Base-by-base conservation (phyloP, 805 yeast species). In the Candida arabinofermentans region DNA sequence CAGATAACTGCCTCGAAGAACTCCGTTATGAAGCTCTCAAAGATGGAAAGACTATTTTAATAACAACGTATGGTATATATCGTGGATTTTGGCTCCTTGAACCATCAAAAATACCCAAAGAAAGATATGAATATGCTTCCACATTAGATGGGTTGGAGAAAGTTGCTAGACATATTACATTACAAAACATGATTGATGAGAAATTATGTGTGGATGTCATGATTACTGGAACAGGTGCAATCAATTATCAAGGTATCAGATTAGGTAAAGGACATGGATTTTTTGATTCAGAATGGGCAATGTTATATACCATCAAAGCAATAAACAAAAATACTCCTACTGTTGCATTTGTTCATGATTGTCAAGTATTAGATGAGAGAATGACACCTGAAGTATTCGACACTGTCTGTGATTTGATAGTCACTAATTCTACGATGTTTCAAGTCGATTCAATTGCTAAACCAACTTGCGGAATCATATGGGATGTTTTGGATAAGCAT, bases 191-290 rank as follows among this genome's bases (percentile, higher is more conserved):
- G 23, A 47, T 45, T 34, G 45, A 47, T 7, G 13, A 30, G 16
- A 31, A 41, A 7, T 31, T 58, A 14, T 34, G 41, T 24, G 49
- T 57, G 9, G 57, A 55, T 37, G 46, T 48, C 10, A 57, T 59
- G 63, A 44, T 59, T 13, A 59, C 64, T 6, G 64, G 63, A 7
- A 57, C 64, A 1, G 63, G 63, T 24, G 64, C 64, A 14, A 57
- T 59, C 29, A 59, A 59, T 39, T 46, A 48, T 34, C 51, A 50
- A 34, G 64, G 64, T 14, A 50, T 59, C 13, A 39, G 64, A 24
- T 57, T 59, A 34, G 64, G 64, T 26, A 59, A 59, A 40, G 64
- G 64, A 4, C 64, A 59, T 40, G 64, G 63, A 2, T 58, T 44
- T 38, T 59, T 59, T 39, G 64, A 59, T 37, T 44, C 56, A 23